phyloP scores from a whole-genome alignment of 352 stramenopile genomes.

The Pythium guiyangense region DNA sequence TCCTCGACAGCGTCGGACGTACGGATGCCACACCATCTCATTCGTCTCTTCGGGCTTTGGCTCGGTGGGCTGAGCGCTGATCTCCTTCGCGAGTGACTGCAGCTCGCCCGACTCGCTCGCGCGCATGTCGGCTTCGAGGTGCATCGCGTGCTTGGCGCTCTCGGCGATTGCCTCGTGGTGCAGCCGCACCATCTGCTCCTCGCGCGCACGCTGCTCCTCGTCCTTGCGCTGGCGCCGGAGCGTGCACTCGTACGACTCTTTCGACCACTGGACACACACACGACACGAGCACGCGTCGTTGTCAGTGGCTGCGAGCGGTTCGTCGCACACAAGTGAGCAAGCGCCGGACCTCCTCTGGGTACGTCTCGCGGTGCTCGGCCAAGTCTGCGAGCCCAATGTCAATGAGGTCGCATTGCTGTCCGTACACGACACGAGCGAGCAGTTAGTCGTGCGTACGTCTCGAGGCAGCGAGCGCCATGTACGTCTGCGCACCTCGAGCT shows the following conservation, averaged over 20 bases:
- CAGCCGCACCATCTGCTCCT: slow-evolving; percentile 61
- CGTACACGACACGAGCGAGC: too few species aligned
- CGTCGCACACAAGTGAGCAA: neutral
- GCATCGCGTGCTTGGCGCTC: slow-evolving; percentile 64
- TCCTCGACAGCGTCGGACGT: slow-evolving; percentile 18
- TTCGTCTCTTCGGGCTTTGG: slow-evolving; percentile 58
- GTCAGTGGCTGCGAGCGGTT: neutral
- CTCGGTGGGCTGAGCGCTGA: slow-evolving; percentile 43
- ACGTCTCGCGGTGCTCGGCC: slow-evolving; percentile 57
- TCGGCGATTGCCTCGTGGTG: slow-evolving; percentile 71
- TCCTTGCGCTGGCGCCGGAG: slow-evolving; percentile 56
- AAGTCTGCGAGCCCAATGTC: slow-evolving; percentile 75
- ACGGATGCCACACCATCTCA: slow-evolving; percentile 84
- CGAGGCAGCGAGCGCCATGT: neutral
- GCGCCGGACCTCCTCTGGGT: slow-evolving; percentile 55
- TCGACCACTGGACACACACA: slow-evolving; percentile 43
- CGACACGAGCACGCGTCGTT: neutral
- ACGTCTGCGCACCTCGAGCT: slow-evolving; percentile 46
- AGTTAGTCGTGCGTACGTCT: neutral
- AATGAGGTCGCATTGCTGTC: slow-evolving; percentile 79
- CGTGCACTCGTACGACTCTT: slow-evolving; percentile 39
- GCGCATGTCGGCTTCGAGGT: slow-evolving; percentile 67
- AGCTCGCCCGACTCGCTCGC: slow-evolving; percentile 38
- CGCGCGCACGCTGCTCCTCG: slow-evolving; percentile 56
- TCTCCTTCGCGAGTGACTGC: slow-evolving; percentile 56